phyloP scores from a whole-genome alignment of 2,329 filamentous ascomycete species.

The Cyanodermella asteris region DNA sequence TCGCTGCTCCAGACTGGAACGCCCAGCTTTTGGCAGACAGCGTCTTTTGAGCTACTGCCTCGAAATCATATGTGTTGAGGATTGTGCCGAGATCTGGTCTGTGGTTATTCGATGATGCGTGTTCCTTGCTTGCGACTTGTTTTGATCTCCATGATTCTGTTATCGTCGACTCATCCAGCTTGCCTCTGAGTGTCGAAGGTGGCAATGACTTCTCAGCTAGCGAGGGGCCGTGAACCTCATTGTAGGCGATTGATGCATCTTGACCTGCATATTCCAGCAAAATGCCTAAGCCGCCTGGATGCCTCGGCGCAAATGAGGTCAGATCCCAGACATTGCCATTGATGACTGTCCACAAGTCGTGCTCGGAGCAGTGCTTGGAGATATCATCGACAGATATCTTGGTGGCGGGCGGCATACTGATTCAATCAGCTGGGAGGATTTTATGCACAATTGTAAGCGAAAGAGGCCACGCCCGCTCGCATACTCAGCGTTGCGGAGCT shows the following conservation, averaged over 20 bases:
- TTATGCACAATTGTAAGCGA: no score
- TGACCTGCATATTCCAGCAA: constrained; percentile 24
- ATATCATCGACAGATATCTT: no score
- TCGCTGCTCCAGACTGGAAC: constrained; percentile 45
- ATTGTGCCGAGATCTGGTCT: constrained; percentile 31
- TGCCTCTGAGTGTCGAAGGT: constrained; percentile 7
- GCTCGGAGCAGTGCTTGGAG: no score
- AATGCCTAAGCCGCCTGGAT: no score
- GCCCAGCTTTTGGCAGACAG: constrained; percentile 45
- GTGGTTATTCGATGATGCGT: constrained; percentile 7
- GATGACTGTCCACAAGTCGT: no score
- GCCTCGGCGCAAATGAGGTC: no score
- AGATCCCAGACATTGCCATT: no score
- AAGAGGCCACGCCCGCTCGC: no score
- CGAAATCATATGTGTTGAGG: constrained; percentile 40
- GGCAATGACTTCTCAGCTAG: constrained; percentile 8
- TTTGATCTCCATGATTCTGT: constrained; percentile 6
- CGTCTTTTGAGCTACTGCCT: constrained; percentile 30
- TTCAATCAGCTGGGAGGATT: no score
- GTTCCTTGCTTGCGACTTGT: constrained; percentile 12
- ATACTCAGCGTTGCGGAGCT: no score
- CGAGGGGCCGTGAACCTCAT: constrained; percentile 17
- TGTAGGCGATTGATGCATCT: constrained; percentile 23
- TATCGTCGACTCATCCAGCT: constrained; percentile 9
- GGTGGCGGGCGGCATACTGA: no score